Base-by-base conservation (phyloP, 2,329 filamentous ascomycete species). In the Epichloe baconii region DNA sequence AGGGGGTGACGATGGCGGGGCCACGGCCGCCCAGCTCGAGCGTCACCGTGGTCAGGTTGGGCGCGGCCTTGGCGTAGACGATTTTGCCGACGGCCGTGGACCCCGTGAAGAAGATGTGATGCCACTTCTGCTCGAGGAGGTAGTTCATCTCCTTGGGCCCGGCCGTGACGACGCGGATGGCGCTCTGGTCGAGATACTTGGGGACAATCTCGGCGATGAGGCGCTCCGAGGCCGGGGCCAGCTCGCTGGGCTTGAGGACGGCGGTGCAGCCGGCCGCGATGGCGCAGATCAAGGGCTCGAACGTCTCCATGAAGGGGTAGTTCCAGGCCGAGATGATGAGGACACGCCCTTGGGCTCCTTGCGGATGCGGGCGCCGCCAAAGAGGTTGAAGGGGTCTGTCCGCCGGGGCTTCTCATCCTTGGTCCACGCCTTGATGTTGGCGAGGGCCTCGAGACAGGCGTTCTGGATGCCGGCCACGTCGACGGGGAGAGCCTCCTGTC, bases 241-340 rank as follows among this genome's bases (percentile, higher is more conserved):
- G 51, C 52, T 75, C 72, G 0, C 67, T 68, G 1, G 73, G 73
- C 56, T 75, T 76, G 31, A 75, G 51, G 7, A 74, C 55, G 8
- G 67, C 62, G 31, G 63, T 60, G 49, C 60, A 64, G 1, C 72
- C 72, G 1, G 72, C 71, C 2, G 70, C 64, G 17, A 74, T 69
- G 15, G 71, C 71, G 15, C 65, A 68, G 23, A 73, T 53, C 37
- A 71, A 56, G 19, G 71, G 70, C 49, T 67, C 62, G 0, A 74
- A 47, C 0, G 64, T 52, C 3, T 71, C 58, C 3, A 64, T 54
- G 47, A 74, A 58, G 1, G 72, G 71, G 17, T 68, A 74, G 52
- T 75, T 75, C 71, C 71, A 75, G 2, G 71, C 63, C 0, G 68
- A 66, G 21, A 75, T 68, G 42, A 75, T 66, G 10, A 75, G 62